A percentile compares a stretch with the other conserved stretches of the same genome.
Conservation (phyloP, 1,139 yeast genomes). For the Kodamaea plutei region DNA sequence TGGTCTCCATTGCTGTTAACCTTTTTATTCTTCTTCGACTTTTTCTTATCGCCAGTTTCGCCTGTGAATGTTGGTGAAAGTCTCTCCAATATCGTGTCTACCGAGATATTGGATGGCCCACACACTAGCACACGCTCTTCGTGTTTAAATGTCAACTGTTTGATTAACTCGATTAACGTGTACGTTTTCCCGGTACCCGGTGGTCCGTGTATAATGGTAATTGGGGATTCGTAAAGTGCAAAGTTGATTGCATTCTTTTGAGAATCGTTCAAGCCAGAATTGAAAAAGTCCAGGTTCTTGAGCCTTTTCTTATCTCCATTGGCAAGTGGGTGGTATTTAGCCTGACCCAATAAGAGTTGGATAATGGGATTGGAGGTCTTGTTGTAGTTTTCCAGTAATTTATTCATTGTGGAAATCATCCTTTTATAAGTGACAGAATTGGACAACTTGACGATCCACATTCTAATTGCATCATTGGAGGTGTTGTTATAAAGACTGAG, state of each 20-base stretch:
- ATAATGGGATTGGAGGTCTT: slow-evolving; percentile 34
- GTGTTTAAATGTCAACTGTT: slow-evolving; percentile 56
- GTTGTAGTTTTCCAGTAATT: slow-evolving; percentile 48
- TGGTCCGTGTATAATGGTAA: slow-evolving; percentile 48
- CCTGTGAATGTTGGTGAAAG: slow-evolving; percentile 39
- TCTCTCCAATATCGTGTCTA: slow-evolving; percentile 85
- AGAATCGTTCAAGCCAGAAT: slow-evolving; percentile 58
- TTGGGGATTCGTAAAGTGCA: slow-evolving; percentile 36
- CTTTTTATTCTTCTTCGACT: slow-evolving; percentile 14
- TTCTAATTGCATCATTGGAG: slow-evolving; percentile 30
- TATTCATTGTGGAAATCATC: slow-evolving; percentile 77
- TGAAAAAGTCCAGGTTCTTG: slow-evolving; percentile 33
- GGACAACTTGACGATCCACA: slow-evolving; percentile 65
- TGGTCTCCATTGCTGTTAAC: slow-evolving; percentile 46
- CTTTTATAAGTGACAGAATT: slow-evolving; percentile 70
- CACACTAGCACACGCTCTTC: slow-evolving; percentile 79
- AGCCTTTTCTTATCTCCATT: slow-evolving; percentile 1
- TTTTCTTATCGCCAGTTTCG: slow-evolving; percentile 14
- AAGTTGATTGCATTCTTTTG: slow-evolving; percentile 49
- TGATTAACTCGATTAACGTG: slow-evolving; percentile 78
- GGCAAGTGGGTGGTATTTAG: slow-evolving; percentile 19
- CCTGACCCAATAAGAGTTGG: slow-evolving; percentile 43
- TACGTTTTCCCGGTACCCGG: slow-evolving; percentile 64
- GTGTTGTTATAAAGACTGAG: slow-evolving; percentile 43
- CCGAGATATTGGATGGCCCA: slow-evolving; percentile 95